These are phyloP conservation scores for Colletotrichum incanum DNA, from an alignment of 2,329 filamentous ascomycete species.

Conservation along the genomic window DNA sequence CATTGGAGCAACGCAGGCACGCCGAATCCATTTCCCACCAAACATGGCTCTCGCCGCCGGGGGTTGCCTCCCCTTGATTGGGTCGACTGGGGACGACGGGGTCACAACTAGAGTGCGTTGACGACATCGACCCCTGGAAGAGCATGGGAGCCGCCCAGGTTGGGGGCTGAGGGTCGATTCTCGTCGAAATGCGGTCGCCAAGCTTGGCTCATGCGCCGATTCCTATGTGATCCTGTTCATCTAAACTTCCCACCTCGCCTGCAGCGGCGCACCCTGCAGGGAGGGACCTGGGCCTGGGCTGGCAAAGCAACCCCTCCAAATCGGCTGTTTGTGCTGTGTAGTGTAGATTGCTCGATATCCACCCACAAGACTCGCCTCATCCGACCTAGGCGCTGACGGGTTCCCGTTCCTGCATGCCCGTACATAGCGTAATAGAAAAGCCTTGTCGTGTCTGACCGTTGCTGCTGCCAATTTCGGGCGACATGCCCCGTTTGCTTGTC, in stretches of 20 bases:
- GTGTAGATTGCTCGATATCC: slow-evolving; percentile 28
- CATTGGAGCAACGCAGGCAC: slow-evolving; percentile 12
- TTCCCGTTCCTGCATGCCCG: slow-evolving; percentile 5
- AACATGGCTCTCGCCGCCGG: slow-evolving; percentile 15
- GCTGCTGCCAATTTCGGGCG: slow-evolving; percentile 35
- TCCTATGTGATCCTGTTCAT: slow-evolving; percentile 39
- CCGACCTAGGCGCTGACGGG: slow-evolving; percentile 13
- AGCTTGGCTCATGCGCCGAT: slow-evolving; percentile 36
- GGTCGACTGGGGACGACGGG: background rate
- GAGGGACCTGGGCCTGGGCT: background rate
- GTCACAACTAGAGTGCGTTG: slow-evolving; percentile 33
- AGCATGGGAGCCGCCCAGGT: background rate
- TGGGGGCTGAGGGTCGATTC: background rate
- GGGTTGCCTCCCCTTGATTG: slow-evolving; percentile 9
- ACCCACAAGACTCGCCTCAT: slow-evolving; percentile 1
- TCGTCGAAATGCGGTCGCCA: slow-evolving; percentile 12
- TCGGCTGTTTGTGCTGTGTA: slow-evolving; percentile 9
- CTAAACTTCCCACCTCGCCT: slow-evolving; percentile 22
- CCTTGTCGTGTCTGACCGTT: slow-evolving; percentile 23
- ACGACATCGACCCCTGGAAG: slow-evolving; percentile 34
- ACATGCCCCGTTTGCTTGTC: slow-evolving; percentile 32
- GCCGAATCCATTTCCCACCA: slow-evolving; percentile 18
- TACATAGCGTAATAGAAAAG: background rate
- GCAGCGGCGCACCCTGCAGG: slow-evolving; percentile 8
- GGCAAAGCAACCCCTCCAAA: slow-evolving; percentile 6